Evolutionary conservation across 306 rosid species (phyloP).

Genomic region (Sechiopsis laciniata): DNA sequence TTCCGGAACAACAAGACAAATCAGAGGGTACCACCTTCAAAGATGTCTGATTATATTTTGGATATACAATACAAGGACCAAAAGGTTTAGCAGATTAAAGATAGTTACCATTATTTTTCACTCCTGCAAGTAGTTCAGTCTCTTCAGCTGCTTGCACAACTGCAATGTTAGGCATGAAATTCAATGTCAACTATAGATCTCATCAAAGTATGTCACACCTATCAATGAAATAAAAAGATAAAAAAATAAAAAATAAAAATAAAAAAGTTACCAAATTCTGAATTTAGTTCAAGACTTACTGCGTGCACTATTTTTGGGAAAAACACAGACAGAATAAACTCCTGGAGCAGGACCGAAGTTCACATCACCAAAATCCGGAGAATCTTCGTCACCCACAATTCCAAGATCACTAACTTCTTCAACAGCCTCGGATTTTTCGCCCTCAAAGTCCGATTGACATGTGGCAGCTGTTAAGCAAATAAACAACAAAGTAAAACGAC

Average conservation of each 20-base stretch:
- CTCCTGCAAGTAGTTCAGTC: slow-evolving; percentile 69
- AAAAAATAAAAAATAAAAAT: neutral
- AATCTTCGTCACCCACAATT: slow-evolving; percentile 64
- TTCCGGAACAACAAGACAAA: neutral
- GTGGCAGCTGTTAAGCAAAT: slow-evolving; percentile 46
- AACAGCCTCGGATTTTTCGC: slow-evolving; percentile 38
- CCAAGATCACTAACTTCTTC: slow-evolving; percentile 70
- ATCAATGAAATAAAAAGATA: too few species aligned
- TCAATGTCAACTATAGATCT: slow-evolving; percentile 6
- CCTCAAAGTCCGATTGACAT: slow-evolving; percentile 55
- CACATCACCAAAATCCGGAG: slow-evolving; percentile 57
- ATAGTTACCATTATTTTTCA: slow-evolving; percentile 77
- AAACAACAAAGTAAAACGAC: neutral
- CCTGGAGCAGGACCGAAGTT: slow-evolving; percentile 65
- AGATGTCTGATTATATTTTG: neutral
- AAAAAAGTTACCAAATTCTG: neutral
- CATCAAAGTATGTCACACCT: neutral
- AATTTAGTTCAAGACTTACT: slow-evolving; percentile 34
- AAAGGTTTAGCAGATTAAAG: slow-evolving; percentile 11
- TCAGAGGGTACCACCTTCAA: neutral
- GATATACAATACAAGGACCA: neutral
- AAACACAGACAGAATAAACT: slow-evolving; percentile 58
- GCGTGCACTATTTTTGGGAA: slow-evolving; percentile 66
- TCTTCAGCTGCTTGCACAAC: slow-evolving; percentile 85
- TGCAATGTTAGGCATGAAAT: slow-evolving; percentile 35